Evolutionary conservation across 2,329 filamentous ascomycete genomes (phyloP).

Genomic region (Xylariaceae sp.): DNA sequence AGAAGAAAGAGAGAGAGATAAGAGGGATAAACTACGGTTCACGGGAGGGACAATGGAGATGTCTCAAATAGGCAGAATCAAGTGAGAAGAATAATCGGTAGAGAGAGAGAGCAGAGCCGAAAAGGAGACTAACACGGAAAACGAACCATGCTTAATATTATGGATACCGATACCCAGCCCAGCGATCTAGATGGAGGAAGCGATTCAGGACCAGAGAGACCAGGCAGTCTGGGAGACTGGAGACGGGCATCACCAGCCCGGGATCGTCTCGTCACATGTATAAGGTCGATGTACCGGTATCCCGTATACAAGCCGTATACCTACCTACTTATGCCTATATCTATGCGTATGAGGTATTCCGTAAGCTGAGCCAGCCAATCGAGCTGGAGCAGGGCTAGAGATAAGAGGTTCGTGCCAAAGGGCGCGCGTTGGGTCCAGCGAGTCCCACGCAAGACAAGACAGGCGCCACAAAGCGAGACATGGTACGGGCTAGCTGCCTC

Average conservation of each 20-base stretch:
- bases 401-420: not conserved
- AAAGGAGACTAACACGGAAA: slow-evolving; percentile 7
- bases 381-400: not conserved
- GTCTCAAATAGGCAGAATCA: not conserved
- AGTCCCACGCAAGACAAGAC: not conserved
- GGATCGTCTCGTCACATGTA: not conserved
- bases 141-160: slow-evolving; percentile 16
- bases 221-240: too few species aligned
- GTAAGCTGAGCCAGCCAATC: not conserved
- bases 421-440: not conserved
- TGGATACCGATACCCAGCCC: not conserved
- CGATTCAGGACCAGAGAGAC: slow-evolving; percentile 9
- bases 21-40: not conserved
- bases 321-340: too few species aligned
- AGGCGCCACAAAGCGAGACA: not conserved
- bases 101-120: slow-evolving; percentile 1
- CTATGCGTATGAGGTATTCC: not conserved
- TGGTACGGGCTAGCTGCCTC: not conserved
- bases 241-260: not conserved
- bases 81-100: not conserved
- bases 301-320: too few species aligned
- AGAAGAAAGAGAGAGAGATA: not conserved
- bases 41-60: not conserved
- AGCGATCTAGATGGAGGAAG: not conserved
- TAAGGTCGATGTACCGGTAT: not conserved